Base-by-base conservation (phyloP, 768 basidiomycete genomes). In the Trametes cingulata region DNA sequence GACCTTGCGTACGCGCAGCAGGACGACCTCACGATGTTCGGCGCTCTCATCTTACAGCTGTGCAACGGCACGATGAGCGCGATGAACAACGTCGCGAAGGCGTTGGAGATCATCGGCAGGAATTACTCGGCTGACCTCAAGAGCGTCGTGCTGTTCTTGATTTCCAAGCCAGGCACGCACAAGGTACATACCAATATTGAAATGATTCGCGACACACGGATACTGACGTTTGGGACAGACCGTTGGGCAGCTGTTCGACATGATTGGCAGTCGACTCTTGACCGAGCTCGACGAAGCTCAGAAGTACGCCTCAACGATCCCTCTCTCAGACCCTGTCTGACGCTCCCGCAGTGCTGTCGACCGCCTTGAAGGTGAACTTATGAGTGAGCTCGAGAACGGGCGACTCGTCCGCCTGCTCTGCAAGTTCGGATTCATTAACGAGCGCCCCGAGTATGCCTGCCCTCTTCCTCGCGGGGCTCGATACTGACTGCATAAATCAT, bases 391-490 rank as follows among this genome's bases (percentile, higher is more conserved):
- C 20, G 97, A 98, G 77, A 98, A 99, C 68, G 94, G 90, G 0
- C 82, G 97, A 25, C 79, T 98, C 10, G 90, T 98, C 29, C 82
- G 97, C 48, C 74, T 98, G 50, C 76, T 98, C 61, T 87, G 87
- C 73, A 99, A 98, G 76, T 88, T 99, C 67, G 94, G 94, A 0
- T 98, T 99, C 74, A 98, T 99, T 77, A 98, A 98, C 72, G 97
- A 99, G 71, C 82, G 97, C n/a, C 96, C 97, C 2, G 97, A 98
- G 94, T 98, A 70, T 56, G 91, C 82, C 6, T 17, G n/a, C 3
- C 25, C 41, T 15, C 15, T n/a, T 13, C 45, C 14, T 36, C 15
- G 9, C 43, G 10, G 20, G 7, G 29, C 20, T 36, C 36, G n/a
- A 2, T n/a, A 14, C 3, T 22, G 7, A 2, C 19, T 2, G 1